Evolutionary conservation across 306 rosid species (phyloP), one percentile per base, ranked within the genome.

Genomic region (Castanopsis chinensis): DNA sequence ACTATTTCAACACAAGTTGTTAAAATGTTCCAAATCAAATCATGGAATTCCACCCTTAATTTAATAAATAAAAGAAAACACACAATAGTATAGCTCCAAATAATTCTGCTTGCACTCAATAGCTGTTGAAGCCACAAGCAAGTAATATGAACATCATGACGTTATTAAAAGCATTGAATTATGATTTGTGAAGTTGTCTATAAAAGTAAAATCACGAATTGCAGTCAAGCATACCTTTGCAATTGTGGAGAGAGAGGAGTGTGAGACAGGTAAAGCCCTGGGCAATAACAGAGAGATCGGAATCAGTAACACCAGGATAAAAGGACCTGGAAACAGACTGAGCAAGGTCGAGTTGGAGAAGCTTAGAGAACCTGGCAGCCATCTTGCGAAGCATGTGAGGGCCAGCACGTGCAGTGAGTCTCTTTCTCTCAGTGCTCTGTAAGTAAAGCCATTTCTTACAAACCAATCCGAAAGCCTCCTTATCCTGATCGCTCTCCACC

Each of bases 321-420:
- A 95, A 95, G 68, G 99, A 95, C n/a, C 99, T 88, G 72, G 98
- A 90, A 85, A 69, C 20, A n/a, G 98, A 95, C 86, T 93, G 99
- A 3, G 98, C 90, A 30, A 93, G 92, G 80, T 93, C 98, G 76
- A 95, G 78, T 58, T 95, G 94, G 41, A 76, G 79, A 79, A 93
- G 88, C 49, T 92, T 81, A 28, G 90, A 86, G 85, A 95, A 95
- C 79, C 99, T 83, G 56, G 87, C 90, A 4, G 99, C 98, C 91
- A 95, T 86, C 82, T 73, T 89, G 3, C 86, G 92, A 45, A 95
- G 96, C 98, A 95, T 86, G 75, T 83, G 99, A 25, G 92, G 90
- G 1, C 97, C 99, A 3, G 99, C 99, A 37, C 99, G 98, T 28
- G 92, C 96, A 17, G 92, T 82, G 11, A 95, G 97, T 85, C 78